Percentiles rank a stretch among this genome's conserved stretches.
phyloP scores from a whole-genome alignment of 805 yeast species.

The Barnettozyma sp. region DNA sequence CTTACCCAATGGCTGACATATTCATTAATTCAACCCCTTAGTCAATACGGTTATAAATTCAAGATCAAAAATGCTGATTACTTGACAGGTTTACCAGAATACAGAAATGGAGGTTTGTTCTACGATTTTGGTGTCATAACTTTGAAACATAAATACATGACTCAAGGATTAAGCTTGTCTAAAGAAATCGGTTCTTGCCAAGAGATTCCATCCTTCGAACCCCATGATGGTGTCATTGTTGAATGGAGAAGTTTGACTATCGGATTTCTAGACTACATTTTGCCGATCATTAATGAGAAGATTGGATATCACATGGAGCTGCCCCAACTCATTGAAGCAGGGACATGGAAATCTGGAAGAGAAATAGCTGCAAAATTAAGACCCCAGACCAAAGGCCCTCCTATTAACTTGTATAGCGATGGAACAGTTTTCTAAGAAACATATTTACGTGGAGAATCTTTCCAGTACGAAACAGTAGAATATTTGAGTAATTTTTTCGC shows the following conservation, averaged over 20 bases:
- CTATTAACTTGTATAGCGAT: slow-evolving; percentile 54
- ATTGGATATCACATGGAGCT: slow-evolving; percentile 35
- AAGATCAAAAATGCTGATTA: slow-evolving; percentile 66
- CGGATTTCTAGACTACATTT: slow-evolving; percentile 45
- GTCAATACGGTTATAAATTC: slow-evolving; percentile 41
- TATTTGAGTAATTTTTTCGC: background rate
- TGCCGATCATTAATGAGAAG: slow-evolving; percentile 44
- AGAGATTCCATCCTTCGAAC: slow-evolving; percentile 42
- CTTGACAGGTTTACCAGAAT: slow-evolving; percentile 85
- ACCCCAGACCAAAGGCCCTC: slow-evolving; percentile 49
- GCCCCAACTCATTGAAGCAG: slow-evolving; percentile 62
- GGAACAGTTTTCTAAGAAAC: slow-evolving; percentile 50
- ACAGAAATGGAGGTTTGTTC: slow-evolving; percentile 62
- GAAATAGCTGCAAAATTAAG: slow-evolving; percentile 48
- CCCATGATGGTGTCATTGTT: slow-evolving; percentile 53
- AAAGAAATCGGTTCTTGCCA: slow-evolving; percentile 23
- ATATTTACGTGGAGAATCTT: too few relatives aligned
- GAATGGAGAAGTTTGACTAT: slow-evolving; percentile 64
- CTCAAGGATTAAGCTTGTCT: slow-evolving; percentile 34
- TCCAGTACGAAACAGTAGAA: too few relatives aligned
- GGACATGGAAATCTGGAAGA: slow-evolving; percentile 63
- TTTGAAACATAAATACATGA: slow-evolving; percentile 36
- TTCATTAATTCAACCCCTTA: slow-evolving; percentile 49
- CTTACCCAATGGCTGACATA: slow-evolving; percentile 63
- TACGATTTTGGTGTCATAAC: slow-evolving; percentile 47